A percentile compares a stretch with the other conserved stretches of the same genome.
Conservation (phyloP, 2,329 filamentous ascomycete genomes). For the Leptographium wingfieldii region DNA sequence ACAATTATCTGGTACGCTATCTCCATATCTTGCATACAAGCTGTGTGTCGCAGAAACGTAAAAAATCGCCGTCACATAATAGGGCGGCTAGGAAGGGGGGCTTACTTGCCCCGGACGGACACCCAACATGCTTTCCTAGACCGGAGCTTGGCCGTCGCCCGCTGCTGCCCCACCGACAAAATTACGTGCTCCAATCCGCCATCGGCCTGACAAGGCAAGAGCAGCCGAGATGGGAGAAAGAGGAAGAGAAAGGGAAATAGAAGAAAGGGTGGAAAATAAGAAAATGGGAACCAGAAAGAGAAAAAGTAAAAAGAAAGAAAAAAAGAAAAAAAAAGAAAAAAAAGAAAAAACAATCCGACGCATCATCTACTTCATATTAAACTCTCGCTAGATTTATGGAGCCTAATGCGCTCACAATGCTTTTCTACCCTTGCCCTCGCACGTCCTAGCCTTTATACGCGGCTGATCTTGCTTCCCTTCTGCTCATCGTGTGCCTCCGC, state of each 20-base stretch:
- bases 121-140: neutral
- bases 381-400: neutral
- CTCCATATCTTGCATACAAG: neutral
- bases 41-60: neutral
- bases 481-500: conserved; percentile 37
- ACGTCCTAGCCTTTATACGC: conserved; percentile 2
- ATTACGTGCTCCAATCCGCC: neutral
- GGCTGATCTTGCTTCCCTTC: conserved; percentile 10
- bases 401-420: neutral
- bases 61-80: neutral
- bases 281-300: no score
- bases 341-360: no score
- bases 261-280: no score
- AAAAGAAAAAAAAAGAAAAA: no score
- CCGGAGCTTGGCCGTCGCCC: neutral
- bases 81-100: neutral
- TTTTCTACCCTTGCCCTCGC: no score
- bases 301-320: no score
- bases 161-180: neutral
- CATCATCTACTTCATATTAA: neutral
- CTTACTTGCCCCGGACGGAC: neutral
- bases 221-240: neutral
- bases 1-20: neutral
- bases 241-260: neutral
- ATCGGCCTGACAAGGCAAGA: neutral